Conservation (phyloP, 352 stramenopile genomes). For the Achlya hypogyna region DNA sequence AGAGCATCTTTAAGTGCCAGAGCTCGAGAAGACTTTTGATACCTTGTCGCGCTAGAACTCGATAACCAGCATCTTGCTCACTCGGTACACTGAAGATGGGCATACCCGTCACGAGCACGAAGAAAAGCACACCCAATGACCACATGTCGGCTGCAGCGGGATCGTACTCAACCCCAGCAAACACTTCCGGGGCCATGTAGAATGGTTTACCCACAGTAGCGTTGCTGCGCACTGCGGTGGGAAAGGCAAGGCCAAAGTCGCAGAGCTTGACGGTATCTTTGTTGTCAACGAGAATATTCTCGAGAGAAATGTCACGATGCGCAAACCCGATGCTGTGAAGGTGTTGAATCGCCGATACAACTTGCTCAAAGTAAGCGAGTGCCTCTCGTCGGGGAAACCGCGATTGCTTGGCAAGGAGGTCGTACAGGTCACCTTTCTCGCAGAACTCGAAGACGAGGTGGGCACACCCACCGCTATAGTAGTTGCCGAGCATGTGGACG, state of each 20-base stretch:
- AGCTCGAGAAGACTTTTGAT: constrained; percentile 28
- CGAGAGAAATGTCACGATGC: constrained; percentile 86
- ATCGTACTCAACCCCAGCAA: constrained; percentile 14
- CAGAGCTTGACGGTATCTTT: constrained; percentile 40
- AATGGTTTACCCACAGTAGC: constrained; percentile 20
- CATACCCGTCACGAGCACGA: constrained; percentile 21
- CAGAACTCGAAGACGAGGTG: constrained; percentile 50
- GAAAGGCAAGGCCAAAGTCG: constrained; percentile 24
- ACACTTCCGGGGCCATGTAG: constrained; percentile 24
- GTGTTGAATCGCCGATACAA: constrained; percentile 51
- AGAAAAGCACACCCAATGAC: constrained; percentile 22
- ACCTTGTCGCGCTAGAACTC: constrained; percentile 29
- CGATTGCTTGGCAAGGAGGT: constrained; percentile 34
- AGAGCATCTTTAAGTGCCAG: constrained; percentile 28
- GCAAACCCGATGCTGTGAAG: constrained; percentile 63
- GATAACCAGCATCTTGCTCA: constrained; percentile 42
- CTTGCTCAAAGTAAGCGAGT: constrained; percentile 58
- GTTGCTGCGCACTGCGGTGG: not conserved
- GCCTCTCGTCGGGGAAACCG: constrained; percentile 21
- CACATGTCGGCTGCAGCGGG: constrained; percentile 18
- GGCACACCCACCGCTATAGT: not conserved
- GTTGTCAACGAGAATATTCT: constrained; percentile 86
- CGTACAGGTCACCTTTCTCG: constrained; percentile 45
- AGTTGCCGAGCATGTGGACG: not conserved
- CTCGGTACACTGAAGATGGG: constrained; percentile 34